Percentiles rank a stretch among this genome's conserved stretches.
Conservation (phyloP, 1,284 basidiomycete species). For the Athelia sp. region DNA sequence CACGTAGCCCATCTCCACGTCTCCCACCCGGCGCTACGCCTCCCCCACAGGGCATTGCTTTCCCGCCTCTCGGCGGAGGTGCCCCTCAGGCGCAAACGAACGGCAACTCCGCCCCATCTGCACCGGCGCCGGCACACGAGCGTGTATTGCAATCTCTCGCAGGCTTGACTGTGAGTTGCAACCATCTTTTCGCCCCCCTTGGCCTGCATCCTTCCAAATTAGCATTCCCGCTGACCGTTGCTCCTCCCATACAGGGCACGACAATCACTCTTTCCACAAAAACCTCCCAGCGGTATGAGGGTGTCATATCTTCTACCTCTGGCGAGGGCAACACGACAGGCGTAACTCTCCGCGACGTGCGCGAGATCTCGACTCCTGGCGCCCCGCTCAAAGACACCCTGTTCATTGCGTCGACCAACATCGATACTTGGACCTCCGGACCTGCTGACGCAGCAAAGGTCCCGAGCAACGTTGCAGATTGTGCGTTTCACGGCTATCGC, state of each 20-base stretch:
- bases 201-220: slow-evolving; percentile 4
- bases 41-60: slow-evolving; percentile 45
- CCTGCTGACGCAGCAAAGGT: slow-evolving; percentile 58
- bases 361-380: slow-evolving; percentile 58
- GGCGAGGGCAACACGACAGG: slow-evolving; percentile 64
- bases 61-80: slow-evolving; percentile 39
- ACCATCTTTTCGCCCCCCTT: no score
- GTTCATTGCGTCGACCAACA: slow-evolving; percentile 66
- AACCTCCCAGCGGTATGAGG: slow-evolving; percentile 64
- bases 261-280: slow-evolving; percentile 69
- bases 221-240: slow-evolving; percentile 7
- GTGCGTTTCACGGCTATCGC: slow-evolving; percentile 32
- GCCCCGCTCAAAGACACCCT: slow-evolving; percentile 62
- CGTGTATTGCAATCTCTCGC: slow-evolving; percentile 55
- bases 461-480: slow-evolving; percentile 51
- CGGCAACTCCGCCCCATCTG: slow-evolving; percentile 26
- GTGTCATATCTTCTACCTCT: slow-evolving; percentile 57
- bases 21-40: slow-evolving; percentile 35
- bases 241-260: slow-evolving; percentile 47
- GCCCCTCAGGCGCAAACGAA: slow-evolving; percentile 29
- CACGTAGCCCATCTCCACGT: no score
- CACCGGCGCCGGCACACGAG: slow-evolving; percentile 43
- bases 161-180: slow-evolving; percentile 55
- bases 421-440: slow-evolving; percentile 68
- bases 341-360: slow-evolving; percentile 71